A percentile compares a stretch with the other conserved stretches of the same genome.
Evolutionary conservation across 768 basidiomycete genomes (phyloP).

Genomic region (Calocera viscosa): DNA sequence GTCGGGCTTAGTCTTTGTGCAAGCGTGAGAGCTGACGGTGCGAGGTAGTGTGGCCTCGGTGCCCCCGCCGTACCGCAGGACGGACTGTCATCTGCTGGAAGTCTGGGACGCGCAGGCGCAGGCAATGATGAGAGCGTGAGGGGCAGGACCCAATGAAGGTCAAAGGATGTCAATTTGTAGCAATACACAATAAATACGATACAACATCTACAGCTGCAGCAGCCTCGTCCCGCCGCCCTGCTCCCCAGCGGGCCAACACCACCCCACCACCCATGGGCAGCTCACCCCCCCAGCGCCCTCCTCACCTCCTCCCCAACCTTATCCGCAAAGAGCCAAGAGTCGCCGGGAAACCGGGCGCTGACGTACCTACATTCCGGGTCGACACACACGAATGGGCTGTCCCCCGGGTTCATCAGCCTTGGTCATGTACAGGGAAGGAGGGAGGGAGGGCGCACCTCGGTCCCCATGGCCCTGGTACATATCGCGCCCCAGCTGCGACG

Average conservation of each 20-base stretch:
- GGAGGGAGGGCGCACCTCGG: neutral
- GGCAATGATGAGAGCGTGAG: neutral
- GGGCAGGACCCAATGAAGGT: too few species aligned
- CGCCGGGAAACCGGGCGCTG: conserved; percentile 9
- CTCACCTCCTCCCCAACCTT: conserved; percentile 1
- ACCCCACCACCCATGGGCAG: too few species aligned
- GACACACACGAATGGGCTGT: conserved; percentile 4
- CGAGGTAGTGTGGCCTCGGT: neutral
- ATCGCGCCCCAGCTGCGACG: neutral
- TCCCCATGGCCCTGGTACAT: neutral
- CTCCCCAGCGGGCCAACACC: too few species aligned
- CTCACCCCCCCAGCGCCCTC: neutral
- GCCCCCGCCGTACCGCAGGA: neutral
- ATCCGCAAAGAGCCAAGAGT: conserved; percentile 10
- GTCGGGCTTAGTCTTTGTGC: neutral
- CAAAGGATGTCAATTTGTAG: too few species aligned
- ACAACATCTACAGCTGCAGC: too few species aligned
- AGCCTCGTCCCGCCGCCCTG: too few species aligned
- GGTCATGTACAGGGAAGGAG: neutral
- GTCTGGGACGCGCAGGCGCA: neutral
- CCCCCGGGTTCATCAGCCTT: neutral
- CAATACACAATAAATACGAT: too few species aligned
- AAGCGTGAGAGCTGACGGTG: neutral
- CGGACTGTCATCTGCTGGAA: neutral
- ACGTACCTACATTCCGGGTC: conserved; percentile 10